These are phyloP conservation scores for Gastrolobium bilobum DNA, from an alignment of 306 rosid genomes.

Conservation along the genomic window DNA sequence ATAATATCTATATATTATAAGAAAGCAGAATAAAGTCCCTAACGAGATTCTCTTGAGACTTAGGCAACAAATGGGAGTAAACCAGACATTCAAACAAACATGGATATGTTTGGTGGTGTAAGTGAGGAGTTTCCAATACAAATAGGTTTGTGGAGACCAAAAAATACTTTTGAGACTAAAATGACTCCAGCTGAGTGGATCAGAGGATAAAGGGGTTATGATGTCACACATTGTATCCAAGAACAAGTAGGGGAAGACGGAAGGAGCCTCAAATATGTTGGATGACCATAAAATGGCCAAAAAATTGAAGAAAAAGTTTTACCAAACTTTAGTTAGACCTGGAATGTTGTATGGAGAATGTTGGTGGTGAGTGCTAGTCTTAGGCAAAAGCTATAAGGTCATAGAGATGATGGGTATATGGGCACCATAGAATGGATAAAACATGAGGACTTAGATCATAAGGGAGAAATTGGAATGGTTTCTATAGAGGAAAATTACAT, in stretches of 20 bases:
- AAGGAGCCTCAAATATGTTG: slow-evolving; percentile 10
- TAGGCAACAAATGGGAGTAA: background rate
- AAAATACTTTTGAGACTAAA: background rate
- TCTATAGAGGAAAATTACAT: too few relatives aligned
- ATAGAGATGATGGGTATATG: too few relatives aligned
- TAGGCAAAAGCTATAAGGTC: background rate
- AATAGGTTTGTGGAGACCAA: background rate
- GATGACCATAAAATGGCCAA: background rate
- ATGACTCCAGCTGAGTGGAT: background rate
- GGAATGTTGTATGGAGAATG: background rate
- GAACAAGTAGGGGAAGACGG: background rate
- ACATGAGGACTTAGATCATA: too few relatives aligned
- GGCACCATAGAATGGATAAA: too few relatives aligned
- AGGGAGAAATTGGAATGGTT: too few relatives aligned
- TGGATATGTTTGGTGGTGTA: too few relatives aligned
- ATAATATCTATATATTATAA: background rate
- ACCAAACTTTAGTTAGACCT: background rate
- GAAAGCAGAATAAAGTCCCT: background rate
- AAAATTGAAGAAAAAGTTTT: background rate
- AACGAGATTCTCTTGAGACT: background rate
- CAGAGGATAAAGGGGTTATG: slow-evolving; percentile 7
- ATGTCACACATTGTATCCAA: background rate
- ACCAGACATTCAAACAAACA: background rate
- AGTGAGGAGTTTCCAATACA: background rate
- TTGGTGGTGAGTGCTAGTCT: background rate